Conservation (phyloP, 2,329 filamentous ascomycete genomes). For the Rhynchosporium graminicola region DNA sequence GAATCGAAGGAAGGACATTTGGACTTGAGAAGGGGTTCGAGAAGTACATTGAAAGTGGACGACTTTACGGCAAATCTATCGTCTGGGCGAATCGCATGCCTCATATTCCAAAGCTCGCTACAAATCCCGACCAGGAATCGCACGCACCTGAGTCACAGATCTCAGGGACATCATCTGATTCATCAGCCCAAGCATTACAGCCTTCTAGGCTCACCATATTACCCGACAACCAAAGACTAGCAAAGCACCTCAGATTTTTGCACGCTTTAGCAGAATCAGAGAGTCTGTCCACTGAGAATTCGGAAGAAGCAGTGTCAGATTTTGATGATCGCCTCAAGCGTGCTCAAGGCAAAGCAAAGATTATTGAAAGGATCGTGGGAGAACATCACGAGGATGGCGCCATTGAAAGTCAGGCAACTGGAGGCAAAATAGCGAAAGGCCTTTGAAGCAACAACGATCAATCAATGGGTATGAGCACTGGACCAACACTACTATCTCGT, state of each 20-base stretch:
- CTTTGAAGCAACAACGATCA: background rate
- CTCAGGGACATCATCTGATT: constrained; percentile 4
- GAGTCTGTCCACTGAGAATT: constrained; percentile 77
- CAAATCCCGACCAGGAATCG: background rate
- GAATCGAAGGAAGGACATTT: constrained; percentile 85
- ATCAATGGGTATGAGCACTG: background rate
- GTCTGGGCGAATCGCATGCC: constrained; percentile 80
- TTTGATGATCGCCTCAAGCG: constrained; percentile 87
- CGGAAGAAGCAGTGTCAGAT: constrained; percentile 84
- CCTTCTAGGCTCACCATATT: constrained; percentile 47
- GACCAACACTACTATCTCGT: too few relatives aligned
- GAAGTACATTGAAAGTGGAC: constrained; percentile 82
- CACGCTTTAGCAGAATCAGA: constrained; percentile 77
- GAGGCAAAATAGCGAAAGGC: background rate
- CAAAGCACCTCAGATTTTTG: constrained; percentile 74
- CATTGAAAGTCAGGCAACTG: background rate
- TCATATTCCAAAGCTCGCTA: constrained; percentile 8
- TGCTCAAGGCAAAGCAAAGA: constrained; percentile 79
- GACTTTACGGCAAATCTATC: constrained; percentile 73
- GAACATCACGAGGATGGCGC: constrained; percentile 38
- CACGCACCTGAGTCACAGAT: background rate
- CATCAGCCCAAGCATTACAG: background rate
- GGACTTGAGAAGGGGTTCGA: constrained; percentile 92
- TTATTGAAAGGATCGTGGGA: constrained; percentile 73
- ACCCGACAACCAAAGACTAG: constrained; percentile 62